Percentiles rank a stretch among this genome's conserved stretches.
phyloP scores from a whole-genome alignment of 352 stramenopile genomes.

The Phytophthora fragariaefolia region DNA sequence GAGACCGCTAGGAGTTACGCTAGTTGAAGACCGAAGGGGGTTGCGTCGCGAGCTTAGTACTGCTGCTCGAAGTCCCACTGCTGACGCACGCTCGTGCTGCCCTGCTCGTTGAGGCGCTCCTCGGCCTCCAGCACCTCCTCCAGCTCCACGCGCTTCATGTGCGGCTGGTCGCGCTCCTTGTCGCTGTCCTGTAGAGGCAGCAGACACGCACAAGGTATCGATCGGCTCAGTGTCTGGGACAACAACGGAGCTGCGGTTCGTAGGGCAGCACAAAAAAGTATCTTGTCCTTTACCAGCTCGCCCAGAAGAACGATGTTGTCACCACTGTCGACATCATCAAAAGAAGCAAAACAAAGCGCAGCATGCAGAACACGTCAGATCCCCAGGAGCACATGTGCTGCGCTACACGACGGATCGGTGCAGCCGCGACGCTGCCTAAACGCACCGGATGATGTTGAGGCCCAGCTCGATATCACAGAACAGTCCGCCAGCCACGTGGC shows the following conservation, averaged over 20 bases:
- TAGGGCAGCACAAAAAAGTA: neutral
- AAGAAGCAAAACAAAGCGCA: neutral
- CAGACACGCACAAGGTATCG: neutral
- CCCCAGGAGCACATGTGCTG: neutral
- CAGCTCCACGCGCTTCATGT: conserved; percentile 81
- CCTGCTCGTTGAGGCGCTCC: conserved; percentile 70
- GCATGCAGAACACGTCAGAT: neutral
- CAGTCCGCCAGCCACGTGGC: conserved; percentile 83
- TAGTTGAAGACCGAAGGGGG: conserved; percentile 11
- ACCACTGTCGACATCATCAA: conserved; percentile 47
- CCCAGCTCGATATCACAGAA: conserved; percentile 97
- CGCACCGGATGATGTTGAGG: conserved; percentile 95
- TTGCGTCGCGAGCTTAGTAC: conserved; percentile 22
- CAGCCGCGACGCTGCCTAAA: neutral
- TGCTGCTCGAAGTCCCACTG: conserved; percentile 87
- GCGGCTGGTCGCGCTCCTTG: conserved; percentile 83
- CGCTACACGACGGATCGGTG: neutral
- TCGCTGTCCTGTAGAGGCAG: conserved; percentile 61
- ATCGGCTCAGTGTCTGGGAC: neutral
- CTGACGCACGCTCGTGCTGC: conserved; percentile 73
- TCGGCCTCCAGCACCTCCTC: conserved; percentile 87
- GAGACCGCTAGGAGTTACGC: conserved; percentile 20
- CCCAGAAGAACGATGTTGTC: conserved; percentile 90
- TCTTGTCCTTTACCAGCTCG: conserved; percentile 75
- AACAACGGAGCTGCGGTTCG: neutral